A percentile compares a stretch with the other conserved stretches of the same genome.
Evolutionary conservation across 2,329 filamentous ascomycete genomes (phyloP).

Genomic region (Paraconiothyrium brasiliense): DNA sequence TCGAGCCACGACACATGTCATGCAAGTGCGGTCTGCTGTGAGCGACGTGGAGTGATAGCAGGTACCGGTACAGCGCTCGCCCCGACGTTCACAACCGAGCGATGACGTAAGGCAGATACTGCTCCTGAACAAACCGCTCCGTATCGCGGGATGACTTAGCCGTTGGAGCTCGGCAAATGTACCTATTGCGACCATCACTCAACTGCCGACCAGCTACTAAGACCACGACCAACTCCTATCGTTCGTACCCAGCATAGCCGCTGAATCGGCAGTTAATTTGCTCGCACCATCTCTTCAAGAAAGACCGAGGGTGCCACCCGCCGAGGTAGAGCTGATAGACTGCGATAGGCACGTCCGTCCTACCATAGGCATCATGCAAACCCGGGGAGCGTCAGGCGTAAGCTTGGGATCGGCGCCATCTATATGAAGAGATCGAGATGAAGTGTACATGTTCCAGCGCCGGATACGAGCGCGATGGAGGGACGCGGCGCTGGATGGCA

Average conservation of each 20-base stretch:
- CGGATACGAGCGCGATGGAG: slow-evolving; percentile 14
- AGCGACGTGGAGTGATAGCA: not conserved
- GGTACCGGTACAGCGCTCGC: too few relatives aligned
- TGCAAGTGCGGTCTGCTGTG: too few relatives aligned
- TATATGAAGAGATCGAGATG: slow-evolving; percentile 18
- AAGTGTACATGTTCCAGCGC: not conserved
- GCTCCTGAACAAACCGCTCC: slow-evolving; percentile 14
- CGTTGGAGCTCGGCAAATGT: slow-evolving; percentile 18
- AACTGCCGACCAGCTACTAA: slow-evolving; percentile 27
- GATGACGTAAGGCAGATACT: not conserved
- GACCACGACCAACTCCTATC: slow-evolving; percentile 16
- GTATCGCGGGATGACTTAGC: slow-evolving; percentile 15
- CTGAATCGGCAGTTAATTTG: slow-evolving; percentile 23
- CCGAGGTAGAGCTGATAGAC: slow-evolving; percentile 12
- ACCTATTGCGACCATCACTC: slow-evolving; percentile 5
- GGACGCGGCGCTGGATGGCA: slow-evolving; percentile 3
- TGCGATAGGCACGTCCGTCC: not conserved
- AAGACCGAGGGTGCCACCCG: slow-evolving; percentile 2
- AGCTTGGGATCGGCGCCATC: slow-evolving; percentile 10
- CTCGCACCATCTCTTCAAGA: not conserved
- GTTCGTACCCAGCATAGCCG: slow-evolving; percentile 24
- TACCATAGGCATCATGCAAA: slow-evolving; percentile 4
- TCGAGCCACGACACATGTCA: too few relatives aligned
- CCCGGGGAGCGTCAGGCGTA: slow-evolving; percentile 13
- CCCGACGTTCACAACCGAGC: not conserved